Percentiles rank a stretch among this genome's conserved stretches.
These are phyloP conservation scores for Kentomonas sorsogonicus DNA, from an alignment of 208 protist species.

Conservation along the genomic window DNA sequence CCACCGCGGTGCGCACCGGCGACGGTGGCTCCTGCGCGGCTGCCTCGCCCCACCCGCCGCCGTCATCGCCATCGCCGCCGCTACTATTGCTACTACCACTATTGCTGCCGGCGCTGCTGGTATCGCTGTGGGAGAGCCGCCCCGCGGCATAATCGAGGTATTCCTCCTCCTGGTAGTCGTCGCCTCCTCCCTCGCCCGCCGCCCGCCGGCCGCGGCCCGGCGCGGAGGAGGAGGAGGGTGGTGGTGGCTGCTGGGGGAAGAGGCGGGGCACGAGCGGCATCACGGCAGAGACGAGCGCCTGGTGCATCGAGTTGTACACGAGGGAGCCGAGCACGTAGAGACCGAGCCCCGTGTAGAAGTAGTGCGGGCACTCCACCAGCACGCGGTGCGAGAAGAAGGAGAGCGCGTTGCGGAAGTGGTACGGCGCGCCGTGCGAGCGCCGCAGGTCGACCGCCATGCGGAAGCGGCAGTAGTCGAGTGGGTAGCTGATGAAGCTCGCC, in stretches of 20 bases:
- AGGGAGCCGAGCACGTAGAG: slow-evolving; percentile 67
- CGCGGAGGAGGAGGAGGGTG: too few species aligned
- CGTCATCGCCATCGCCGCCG: too few species aligned
- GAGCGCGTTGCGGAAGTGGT: slow-evolving; percentile 66
- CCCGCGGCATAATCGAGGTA: too few species aligned
- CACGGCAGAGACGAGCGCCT: slow-evolving; percentile 23
- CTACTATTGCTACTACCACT: too few species aligned
- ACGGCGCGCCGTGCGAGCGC: slow-evolving; percentile 32
- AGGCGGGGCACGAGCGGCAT: slow-evolving; percentile 29
- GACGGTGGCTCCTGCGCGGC: too few species aligned
- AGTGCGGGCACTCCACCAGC: slow-evolving; percentile 64
- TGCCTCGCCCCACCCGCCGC: too few species aligned
- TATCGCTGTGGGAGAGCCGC: too few species aligned
- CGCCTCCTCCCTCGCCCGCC: too few species aligned
- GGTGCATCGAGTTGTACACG: slow-evolving; percentile 50
- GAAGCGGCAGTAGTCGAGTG: slow-evolving; percentile 76
- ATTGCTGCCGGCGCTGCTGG: too few species aligned
- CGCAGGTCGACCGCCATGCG: slow-evolving; percentile 75
- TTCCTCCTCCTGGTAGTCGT: too few species aligned
- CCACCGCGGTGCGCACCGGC: too few species aligned
- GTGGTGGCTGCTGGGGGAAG: slow-evolving; percentile 29
- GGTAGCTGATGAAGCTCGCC: slow-evolving; percentile 58
- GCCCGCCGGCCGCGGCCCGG: slow-evolving; percentile 20
- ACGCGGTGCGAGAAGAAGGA: slow-evolving; percentile 69
- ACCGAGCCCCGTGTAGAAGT: slow-evolving; percentile 58